A percentile compares a stretch with the other conserved stretches of the same genome.
Evolutionary conservation across 345 rosid genomes (phyloP).

Genomic region (Noccaea caerulescens): DNA sequence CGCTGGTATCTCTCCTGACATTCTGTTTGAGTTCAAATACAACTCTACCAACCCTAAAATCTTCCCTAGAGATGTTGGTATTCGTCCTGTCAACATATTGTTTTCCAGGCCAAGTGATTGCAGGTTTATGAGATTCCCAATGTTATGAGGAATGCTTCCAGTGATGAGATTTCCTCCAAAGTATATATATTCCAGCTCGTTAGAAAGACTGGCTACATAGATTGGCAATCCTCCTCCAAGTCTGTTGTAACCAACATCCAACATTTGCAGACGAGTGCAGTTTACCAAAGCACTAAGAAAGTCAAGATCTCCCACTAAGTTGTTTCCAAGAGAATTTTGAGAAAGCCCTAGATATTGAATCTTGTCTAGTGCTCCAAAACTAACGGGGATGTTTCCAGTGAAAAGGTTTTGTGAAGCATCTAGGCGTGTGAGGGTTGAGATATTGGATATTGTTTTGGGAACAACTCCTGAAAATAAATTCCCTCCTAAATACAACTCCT

Average conservation of each 20-base stretch:
- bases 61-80: constrained; percentile 11
- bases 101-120: neutral
- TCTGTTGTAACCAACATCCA: constrained; percentile 6
- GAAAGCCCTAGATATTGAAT: neutral
- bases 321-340: neutral
- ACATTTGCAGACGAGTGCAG: neutral
- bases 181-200: neutral
- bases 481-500: neutral
- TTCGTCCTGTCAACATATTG: neutral
- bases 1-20: constrained; percentile 59
- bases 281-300: constrained; percentile 8
- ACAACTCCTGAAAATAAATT: neutral
- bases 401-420: neutral
- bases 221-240: constrained; percentile 7
- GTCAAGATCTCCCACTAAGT: neutral
- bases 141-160: constrained; percentile 23
- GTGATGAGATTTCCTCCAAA: neutral
- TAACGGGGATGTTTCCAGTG: neutral
- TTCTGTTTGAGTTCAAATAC: constrained; percentile 44
- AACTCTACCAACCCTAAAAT: neutral
- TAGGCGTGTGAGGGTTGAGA: neutral
- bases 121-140: constrained; percentile 12
- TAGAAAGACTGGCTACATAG: constrained; percentile 1
- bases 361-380: neutral
- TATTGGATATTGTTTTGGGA: constrained; percentile 19